These are phyloP conservation scores for Helianthus annuus DNA, from an alignment of 129 eudicot genomes.

Conservation along the genomic window HanXRQr2.0-SUNRISE NC_035445.2:121473037-121473536, in stretches of 20 bases:
- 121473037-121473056: background rate
- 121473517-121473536: too few species aligned
- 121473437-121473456: background rate
- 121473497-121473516: background rate
- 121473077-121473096: background rate
- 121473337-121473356: too few species aligned
- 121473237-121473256: too few species aligned
- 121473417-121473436: background rate
- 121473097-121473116: background rate
- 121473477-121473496: background rate
- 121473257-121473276: too few species aligned
- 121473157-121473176: background rate
- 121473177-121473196: background rate
- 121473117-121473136: background rate
- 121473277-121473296: background rate
- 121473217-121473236: too few species aligned
- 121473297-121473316: background rate
- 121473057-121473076: background rate
- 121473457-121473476: background rate
- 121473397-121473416: background rate
- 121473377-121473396: background rate
- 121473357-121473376: background rate
- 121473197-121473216: too few species aligned
- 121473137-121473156: background rate
- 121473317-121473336: background rate